These are phyloP conservation scores for Hanseniaspora valbyensis DNA, from an alignment of 805 yeast genomes.

Conservation along the genomic window DNA sequence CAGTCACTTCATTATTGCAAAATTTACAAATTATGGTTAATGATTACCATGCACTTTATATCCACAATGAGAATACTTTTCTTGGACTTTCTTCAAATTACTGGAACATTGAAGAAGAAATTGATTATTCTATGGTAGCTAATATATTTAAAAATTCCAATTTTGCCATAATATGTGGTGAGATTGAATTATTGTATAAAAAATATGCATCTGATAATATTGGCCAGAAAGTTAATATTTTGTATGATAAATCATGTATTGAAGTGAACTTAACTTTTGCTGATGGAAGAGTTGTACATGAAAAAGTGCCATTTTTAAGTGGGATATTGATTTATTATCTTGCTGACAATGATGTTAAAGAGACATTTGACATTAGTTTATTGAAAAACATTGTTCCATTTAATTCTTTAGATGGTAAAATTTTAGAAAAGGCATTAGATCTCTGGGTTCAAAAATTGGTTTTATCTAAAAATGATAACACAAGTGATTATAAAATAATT, in stretches of 20 bases:
- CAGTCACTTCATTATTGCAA: neutral
- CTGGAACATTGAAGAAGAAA: neutral
- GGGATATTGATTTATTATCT: slow-evolving; percentile 6
- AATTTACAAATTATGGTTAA: slow-evolving; percentile 2
- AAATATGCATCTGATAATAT: neutral
- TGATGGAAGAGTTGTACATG: slow-evolving; percentile 29
- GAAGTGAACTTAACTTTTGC: slow-evolving; percentile 47
- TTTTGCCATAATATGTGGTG: too few relatives aligned
- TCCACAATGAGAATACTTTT: neutral
- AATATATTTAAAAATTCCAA: neutral
- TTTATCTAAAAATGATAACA: slow-evolving; percentile 32
- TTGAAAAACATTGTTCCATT: slow-evolving; percentile 28
- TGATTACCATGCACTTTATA: neutral
- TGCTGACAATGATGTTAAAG: slow-evolving; percentile 1
- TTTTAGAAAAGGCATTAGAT: slow-evolving; percentile 33
- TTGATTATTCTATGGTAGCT: neutral
- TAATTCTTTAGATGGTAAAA: slow-evolving; percentile 35
- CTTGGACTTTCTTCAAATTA: neutral
- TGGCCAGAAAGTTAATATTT: slow-evolving; percentile 48
- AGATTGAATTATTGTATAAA: neutral
- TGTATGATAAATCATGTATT: slow-evolving; percentile 53
- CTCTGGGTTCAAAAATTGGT: slow-evolving; percentile 61
- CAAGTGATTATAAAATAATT: neutral
- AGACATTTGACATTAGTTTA: slow-evolving; percentile 21
- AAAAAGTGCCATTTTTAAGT: slow-evolving; percentile 10